Conservation (phyloP, 305 asterid genomes). For the Euphrasia arctica region DNA sequence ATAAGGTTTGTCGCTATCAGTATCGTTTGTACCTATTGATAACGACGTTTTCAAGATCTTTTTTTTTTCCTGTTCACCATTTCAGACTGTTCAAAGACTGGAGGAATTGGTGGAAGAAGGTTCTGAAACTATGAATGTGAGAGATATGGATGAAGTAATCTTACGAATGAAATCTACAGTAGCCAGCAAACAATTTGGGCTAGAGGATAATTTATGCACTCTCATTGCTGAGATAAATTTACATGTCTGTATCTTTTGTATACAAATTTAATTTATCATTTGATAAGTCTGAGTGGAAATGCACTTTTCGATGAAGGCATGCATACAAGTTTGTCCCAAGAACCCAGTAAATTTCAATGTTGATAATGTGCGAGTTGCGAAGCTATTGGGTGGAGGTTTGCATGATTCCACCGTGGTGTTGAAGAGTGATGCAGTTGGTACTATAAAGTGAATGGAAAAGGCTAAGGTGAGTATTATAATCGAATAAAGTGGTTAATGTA, state of each 20-base stretch:
- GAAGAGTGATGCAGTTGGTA: constrained; percentile 82
- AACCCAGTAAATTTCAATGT: constrained; percentile 89
- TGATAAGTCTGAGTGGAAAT: constrained; percentile 10
- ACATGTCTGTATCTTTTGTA: not conserved
- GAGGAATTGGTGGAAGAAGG: constrained; percentile 76
- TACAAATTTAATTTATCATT: constrained; percentile 7
- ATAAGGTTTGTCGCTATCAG: constrained; percentile 24
- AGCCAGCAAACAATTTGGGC: constrained; percentile 96
- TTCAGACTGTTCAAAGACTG: constrained; percentile 43
- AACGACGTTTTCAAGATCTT: not conserved
- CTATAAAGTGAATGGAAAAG: constrained; percentile 77
- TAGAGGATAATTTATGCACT: constrained; percentile 65
- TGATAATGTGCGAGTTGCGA: constrained; percentile 91
- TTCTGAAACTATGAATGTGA: constrained; percentile 84
- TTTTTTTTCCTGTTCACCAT: constrained; percentile 13
- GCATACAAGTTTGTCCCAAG: constrained; percentile 95
- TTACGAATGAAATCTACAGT: constrained; percentile 78
- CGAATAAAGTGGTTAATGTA: constrained; percentile 14
- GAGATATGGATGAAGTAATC: constrained; percentile 59
- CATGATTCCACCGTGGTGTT: constrained; percentile 72
- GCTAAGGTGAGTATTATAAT: constrained; percentile 61
- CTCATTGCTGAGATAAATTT: constrained; percentile 71
- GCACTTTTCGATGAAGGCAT: constrained; percentile 53
- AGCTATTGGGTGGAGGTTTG: constrained; percentile 92
- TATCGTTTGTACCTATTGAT: constrained; percentile 7